Percentiles rank a stretch among this genome's conserved stretches.
Conservation (phyloP, 1,284 basidiomycete genomes). For the Apiotrichum gamsii region DNA sequence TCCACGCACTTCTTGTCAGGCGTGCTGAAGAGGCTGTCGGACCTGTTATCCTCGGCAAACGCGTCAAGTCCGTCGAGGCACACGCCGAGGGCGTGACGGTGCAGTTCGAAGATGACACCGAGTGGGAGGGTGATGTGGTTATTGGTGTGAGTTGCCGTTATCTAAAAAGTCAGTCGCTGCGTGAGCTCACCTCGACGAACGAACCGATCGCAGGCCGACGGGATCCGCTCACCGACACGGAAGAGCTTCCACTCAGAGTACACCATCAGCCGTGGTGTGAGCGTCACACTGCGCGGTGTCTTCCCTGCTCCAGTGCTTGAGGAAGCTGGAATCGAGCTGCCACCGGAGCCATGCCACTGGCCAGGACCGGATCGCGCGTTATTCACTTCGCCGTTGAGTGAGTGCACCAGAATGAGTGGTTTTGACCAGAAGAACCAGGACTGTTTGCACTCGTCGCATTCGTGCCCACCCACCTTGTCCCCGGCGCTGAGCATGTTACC, state of each 20-base stretch:
- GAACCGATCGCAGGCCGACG: conserved; percentile 3
- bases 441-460: conserved; percentile 5
- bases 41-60: conserved; percentile 5
- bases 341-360: conserved; percentile 15
- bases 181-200: too few relatives aligned
- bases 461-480: conserved; percentile 2
- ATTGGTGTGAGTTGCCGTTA: conserved; percentile 3
- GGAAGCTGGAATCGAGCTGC: conserved; percentile 4
- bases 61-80: background rate
- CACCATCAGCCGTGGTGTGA: conserved; percentile 3
- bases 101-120: conserved; percentile 9
- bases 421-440: conserved; percentile 7
- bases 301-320: conserved; percentile 3
- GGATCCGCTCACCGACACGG: conserved; percentile 5
- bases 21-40: background rate
- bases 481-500: background rate
- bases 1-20: conserved; percentile 12
- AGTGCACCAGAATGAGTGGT: too few relatives aligned
- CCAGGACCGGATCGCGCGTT: conserved; percentile 10
- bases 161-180: too few relatives aligned
- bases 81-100: background rate
- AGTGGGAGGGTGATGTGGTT: conserved; percentile 8
- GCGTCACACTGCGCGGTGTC: conserved; percentile 9
- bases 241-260: conserved; percentile 11
- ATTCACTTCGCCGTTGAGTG: conserved; percentile 14